Evolutionary conservation across 352 stramenopile genomes (phyloP), one percentile per base, ranked within the genome.

Genomic region (Pythium rhizo-oryzae): DNA sequence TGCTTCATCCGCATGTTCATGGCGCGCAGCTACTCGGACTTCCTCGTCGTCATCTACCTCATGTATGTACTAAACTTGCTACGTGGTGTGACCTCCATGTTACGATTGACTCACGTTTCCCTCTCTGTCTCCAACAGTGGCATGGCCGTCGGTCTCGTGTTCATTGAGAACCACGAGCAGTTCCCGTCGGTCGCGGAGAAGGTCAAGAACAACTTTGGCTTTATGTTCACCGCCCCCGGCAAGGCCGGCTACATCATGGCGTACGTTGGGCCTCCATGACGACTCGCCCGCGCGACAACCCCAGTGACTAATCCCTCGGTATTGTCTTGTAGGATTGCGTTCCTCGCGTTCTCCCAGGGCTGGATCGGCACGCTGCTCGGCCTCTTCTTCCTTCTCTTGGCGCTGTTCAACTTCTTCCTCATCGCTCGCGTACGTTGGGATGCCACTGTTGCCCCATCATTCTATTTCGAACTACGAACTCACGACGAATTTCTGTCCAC

Each of bases 321-420:
- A 4, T 47, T 30, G 4, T 55, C 13, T 35, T 30, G 12, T 63
- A 91, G 85, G 55, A 95, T 95, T 47, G 77, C 85, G 56, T 93
- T 95, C 70, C 71, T 95, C 50, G 76, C 85, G 49, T 83, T 95
- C 65, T 92, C 87, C 37, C 85, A 93, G 70, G 87, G 87, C 66
- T 89, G 76, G 78, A 85, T 95, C 33, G 87, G 87, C 74, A 88
- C 80, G 58, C 74, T 93, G 63, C 72, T 93, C 37, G 87, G 87
- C 57, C 65, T 87, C 21, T 87, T 85, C 65, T 92, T 95, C 71
- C 77, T 95, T 50, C 60, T 89, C 39, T 65, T 95, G 37, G 85
- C 85, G 24, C 68, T 90, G 2, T 93, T 95, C 68, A 95, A 95
- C 77, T 95, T 93, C 74, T 95, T 95, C 78, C 78, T 95, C 65